Conservation (phyloP, 345 rosid species). For the Lumnitzera racemosa region DNA sequence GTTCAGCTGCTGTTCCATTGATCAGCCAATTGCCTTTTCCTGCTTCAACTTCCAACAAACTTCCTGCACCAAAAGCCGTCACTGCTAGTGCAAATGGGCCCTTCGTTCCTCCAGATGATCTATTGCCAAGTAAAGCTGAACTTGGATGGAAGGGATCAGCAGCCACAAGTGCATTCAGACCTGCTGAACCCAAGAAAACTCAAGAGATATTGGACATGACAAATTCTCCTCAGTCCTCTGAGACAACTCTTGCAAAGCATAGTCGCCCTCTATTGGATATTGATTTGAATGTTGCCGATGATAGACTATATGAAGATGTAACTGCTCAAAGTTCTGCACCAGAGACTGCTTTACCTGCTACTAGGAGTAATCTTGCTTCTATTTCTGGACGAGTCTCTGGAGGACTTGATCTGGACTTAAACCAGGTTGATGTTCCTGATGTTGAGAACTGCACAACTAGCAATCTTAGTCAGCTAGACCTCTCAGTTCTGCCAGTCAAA, state of each 20-base stretch:
- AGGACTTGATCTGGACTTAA: slow-evolving; percentile 71
- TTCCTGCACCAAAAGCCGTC: slow-evolving; percentile 55
- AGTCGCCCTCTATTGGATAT: slow-evolving; percentile 44
- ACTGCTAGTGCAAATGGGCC: slow-evolving; percentile 77
- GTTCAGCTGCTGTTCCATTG: slow-evolving; percentile 26
- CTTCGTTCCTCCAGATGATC: slow-evolving; percentile 61
- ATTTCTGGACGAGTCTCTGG: slow-evolving; percentile 26
- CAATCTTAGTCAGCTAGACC: slow-evolving; percentile 26
- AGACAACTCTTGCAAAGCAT: slow-evolving; percentile 31
- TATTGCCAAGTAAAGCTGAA: slow-evolving; percentile 42
- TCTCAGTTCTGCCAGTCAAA: slow-evolving; percentile 12
- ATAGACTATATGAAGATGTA: slow-evolving; percentile 56
- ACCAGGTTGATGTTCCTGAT: slow-evolving; percentile 55
- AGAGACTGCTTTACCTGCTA: slow-evolving; percentile 19
- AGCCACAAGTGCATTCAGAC: slow-evolving; percentile 87
- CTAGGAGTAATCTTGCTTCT: neutral
- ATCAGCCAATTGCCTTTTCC: slow-evolving; percentile 28
- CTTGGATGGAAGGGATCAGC: slow-evolving; percentile 89
- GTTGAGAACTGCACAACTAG: slow-evolving; percentile 22
- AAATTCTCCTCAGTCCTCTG: slow-evolving; percentile 14
- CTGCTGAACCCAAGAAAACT: slow-evolving; percentile 68
- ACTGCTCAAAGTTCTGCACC: slow-evolving; percentile 30
- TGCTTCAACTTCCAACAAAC: slow-evolving; percentile 35
- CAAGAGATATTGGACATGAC: slow-evolving; percentile 28
- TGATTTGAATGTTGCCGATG: slow-evolving; percentile 75